These are phyloP conservation scores for Lactuca saligna DNA, from an alignment of 129 eudicot genomes.

Conservation along the genomic window DNA sequence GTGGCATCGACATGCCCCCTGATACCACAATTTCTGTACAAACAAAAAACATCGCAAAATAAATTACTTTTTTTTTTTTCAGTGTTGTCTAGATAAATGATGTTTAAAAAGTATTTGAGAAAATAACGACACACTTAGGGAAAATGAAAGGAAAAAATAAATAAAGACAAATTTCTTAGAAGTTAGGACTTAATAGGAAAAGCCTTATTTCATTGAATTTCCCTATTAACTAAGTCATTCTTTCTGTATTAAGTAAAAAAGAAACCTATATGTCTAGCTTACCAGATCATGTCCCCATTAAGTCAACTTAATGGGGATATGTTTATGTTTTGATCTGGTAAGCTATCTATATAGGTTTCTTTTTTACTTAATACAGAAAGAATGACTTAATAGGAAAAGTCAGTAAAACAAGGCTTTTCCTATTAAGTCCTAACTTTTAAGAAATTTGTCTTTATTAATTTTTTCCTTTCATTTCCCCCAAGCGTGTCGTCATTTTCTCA, in stretches of 20 bases:
- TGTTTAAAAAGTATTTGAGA: background rate
- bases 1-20: conserved; percentile 98
- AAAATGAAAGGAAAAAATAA: background rate
- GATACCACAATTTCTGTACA: conserved; percentile 87
- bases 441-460: background rate
- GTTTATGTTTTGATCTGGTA: background rate
- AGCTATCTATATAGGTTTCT: background rate
- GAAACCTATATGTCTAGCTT: no score
- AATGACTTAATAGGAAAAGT: no score
- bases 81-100: background rate
- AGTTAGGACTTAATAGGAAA: background rate
- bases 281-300: no score
- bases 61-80: no score
- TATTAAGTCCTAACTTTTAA: background rate
- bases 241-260: no score
- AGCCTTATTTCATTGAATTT: background rate
- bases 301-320: background rate
- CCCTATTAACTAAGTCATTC: background rate
- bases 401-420: no score
- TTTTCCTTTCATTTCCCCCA: background rate
- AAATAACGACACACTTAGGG: background rate
- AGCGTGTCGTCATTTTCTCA: background rate
- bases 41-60: background rate
- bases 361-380: background rate
- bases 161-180: background rate